Evolutionary conservation across 148 eudicot species (phyloP), one percentile per base, ranked within the genome.

Genomic region (Chenopodium album): DNA sequence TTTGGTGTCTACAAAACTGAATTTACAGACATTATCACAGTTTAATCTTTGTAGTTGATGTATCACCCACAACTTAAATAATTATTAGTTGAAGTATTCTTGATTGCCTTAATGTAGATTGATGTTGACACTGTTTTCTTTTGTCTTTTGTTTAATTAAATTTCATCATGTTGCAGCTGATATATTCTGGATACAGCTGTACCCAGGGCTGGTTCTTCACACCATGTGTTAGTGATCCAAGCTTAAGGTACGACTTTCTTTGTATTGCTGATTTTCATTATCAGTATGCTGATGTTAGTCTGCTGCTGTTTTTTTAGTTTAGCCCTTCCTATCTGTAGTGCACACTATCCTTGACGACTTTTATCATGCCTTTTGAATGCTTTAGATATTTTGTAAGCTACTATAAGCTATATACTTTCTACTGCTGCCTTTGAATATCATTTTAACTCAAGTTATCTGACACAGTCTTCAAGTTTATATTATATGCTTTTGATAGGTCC

Each of bases 141-240:
- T 76, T 48, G 7, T 63, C 44, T 64, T 83, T 66, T 47, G 2
- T 9, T 37, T 78, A 59, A 85, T 56, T 23, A 73, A 20, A 76
- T 4, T 37, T 29, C 44, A 26, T 75, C 66, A 34, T 75, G 32
- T 47, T 73, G 82, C 90, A 94, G 98, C 78, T 94, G 79, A 94
- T 94, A 79, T 94, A 94, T 82, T 93, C 97, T 66, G 93, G 98
- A 75, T 94, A 91, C 79, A 92, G 92, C 86, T 94, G 98, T 87
- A 90, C 83, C 76, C 98, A 93, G 86, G 98, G 97, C 54, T 93
- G 98, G 97, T 94, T 93, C 84, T 90, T 86, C 88, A 94, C 98
- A 17, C 97, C 94, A 73, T 94, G 97, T 87, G 86, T 71, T 56
- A 90, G 88, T 77, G 89, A 89, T 88, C 98, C 98, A 59, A 82